A percentile compares a stretch with the other conserved stretches of the same genome.
phyloP scores from a whole-genome alignment of 164 flowering plant species.

The Protea cynaroides region DNA sequence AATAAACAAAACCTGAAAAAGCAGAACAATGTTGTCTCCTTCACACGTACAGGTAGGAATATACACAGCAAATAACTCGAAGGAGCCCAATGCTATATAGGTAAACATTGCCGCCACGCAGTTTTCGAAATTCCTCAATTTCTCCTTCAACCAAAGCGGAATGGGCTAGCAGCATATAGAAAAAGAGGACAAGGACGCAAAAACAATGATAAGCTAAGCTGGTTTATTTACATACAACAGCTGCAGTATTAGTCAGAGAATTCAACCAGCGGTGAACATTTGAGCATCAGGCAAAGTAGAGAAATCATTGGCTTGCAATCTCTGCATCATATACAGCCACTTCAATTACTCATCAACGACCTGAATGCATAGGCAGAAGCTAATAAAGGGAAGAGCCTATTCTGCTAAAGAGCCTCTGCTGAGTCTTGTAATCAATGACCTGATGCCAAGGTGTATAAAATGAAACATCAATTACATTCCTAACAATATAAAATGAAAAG shows the following conservation, averaged over 20 bases:
- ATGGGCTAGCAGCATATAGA: background rate
- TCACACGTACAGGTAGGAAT: constrained; percentile 98
- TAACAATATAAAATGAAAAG: background rate
- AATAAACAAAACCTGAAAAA: constrained; percentile 63
- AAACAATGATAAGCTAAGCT: background rate
- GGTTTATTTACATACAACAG: constrained; percentile 61
- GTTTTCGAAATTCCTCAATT: constrained; percentile 92
- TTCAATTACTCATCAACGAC: constrained; percentile 95
- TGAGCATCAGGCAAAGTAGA: constrained; percentile 98
- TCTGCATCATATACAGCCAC: constrained; percentile 88
- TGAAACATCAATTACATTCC: background rate
- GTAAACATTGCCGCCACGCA: constrained; percentile 99
- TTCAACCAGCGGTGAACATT: constrained; percentile 99
- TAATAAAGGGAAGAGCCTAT: constrained; percentile 90
- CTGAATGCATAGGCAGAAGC: constrained; percentile 98
- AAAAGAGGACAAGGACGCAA: background rate
- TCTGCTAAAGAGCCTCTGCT: no score
- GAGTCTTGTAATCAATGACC: constrained; percentile 98
- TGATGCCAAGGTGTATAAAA: constrained; percentile 19
- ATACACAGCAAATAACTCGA: constrained; percentile 94
- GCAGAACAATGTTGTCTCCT: constrained; percentile 90
- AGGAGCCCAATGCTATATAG: constrained; percentile 92
- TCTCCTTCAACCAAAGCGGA: constrained; percentile 56
- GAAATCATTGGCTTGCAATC: constrained; percentile 80
- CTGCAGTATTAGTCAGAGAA: constrained; percentile 82